Evolutionary conservation across 495 filamentous ascomycete genomes (phyloP).

Genomic region (Penicillium paradoxum): DNA sequence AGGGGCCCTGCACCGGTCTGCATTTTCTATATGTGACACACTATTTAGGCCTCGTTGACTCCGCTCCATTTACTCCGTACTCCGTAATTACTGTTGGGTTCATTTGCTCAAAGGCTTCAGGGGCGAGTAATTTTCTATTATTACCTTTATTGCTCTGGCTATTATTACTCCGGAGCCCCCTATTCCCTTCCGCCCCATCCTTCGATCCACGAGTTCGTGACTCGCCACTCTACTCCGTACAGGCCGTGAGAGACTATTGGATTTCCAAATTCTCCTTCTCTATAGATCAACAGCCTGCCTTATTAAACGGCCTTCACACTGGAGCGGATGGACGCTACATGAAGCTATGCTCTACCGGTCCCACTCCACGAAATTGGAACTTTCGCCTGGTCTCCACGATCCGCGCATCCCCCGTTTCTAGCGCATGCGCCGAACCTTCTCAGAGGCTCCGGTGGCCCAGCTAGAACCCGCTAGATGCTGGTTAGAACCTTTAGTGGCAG

Average conservation of each 20-base stretch:
- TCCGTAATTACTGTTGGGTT: background rate
- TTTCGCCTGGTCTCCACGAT: slow-evolving; percentile 21
- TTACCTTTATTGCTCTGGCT: background rate
- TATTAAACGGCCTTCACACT: too few relatives aligned
- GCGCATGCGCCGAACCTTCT: slow-evolving; percentile 13
- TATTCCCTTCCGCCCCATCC: slow-evolving; percentile 1
- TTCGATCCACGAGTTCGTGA: background rate
- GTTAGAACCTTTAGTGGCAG: slow-evolving; percentile 18
- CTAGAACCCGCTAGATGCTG: slow-evolving; percentile 27
- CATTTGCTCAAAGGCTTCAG: background rate
- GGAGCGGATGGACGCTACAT: background rate
- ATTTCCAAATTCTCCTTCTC: too few relatives aligned
- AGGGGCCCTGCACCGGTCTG: background rate
- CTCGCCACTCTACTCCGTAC: slow-evolving; percentile 2
- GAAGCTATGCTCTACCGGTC: slow-evolving; percentile 15
- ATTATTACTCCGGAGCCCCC: background rate
- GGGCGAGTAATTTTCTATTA: background rate
- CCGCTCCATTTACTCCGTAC: background rate
- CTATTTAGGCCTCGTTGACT: background rate
- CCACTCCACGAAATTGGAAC: slow-evolving; percentile 22
- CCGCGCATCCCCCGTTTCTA: slow-evolving; percentile 25
- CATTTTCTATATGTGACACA: slow-evolving; percentile 7
- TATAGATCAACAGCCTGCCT: too few relatives aligned
- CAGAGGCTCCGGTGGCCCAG: slow-evolving; percentile 4
- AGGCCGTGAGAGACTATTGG: too few relatives aligned